A percentile compares a stretch with the other conserved stretches of the same genome.
phyloP scores from a whole-genome alignment of 2,329 filamentous ascomycete genomes.

The Alternaria atra region DNA sequence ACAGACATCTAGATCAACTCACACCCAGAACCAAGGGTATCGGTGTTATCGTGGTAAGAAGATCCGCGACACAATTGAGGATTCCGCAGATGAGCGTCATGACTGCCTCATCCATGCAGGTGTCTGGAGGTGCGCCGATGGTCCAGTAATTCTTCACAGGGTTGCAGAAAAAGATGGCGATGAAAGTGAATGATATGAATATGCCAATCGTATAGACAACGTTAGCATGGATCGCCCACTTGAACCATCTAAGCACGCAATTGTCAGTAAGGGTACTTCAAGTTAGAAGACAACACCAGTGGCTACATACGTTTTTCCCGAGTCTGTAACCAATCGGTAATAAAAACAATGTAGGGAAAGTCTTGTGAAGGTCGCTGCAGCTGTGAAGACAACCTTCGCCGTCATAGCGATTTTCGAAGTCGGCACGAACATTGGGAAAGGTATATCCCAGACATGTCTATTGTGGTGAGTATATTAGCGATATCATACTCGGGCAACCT shows the following conservation, averaged over 20 bases:
- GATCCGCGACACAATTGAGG: constrained; percentile 56
- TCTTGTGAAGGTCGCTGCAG: constrained; percentile 55
- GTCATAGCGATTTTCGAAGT: constrained; percentile 52
- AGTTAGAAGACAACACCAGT: too few relatives aligned
- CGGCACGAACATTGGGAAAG: constrained; percentile 30
- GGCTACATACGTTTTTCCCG: constrained; percentile 31
- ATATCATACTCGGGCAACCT: background rate
- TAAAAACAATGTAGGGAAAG: constrained; percentile 58
- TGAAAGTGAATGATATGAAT: constrained; percentile 50
- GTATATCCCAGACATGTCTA: constrained; percentile 56
- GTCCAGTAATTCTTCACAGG: constrained; percentile 56
- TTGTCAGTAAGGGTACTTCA: background rate
- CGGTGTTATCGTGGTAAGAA: constrained; percentile 54
- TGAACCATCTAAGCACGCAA: constrained; percentile 41
- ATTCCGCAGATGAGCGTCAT: constrained; percentile 52
- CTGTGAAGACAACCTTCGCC: constrained; percentile 54
- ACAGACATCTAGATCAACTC: background rate
- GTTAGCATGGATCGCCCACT: constrained; percentile 51
- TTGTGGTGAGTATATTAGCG: constrained; percentile 16
- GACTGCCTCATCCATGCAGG: constrained; percentile 54
- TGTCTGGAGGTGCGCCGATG: constrained; percentile 40
- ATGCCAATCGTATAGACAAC: constrained; percentile 50
- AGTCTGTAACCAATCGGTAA: constrained; percentile 55
- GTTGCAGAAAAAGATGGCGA: constrained; percentile 53
- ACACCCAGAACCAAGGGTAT: constrained; percentile 55